phyloP scores from a whole-genome alignment of 78 protist species.

The Tieghemostelium lacteum region DNA sequence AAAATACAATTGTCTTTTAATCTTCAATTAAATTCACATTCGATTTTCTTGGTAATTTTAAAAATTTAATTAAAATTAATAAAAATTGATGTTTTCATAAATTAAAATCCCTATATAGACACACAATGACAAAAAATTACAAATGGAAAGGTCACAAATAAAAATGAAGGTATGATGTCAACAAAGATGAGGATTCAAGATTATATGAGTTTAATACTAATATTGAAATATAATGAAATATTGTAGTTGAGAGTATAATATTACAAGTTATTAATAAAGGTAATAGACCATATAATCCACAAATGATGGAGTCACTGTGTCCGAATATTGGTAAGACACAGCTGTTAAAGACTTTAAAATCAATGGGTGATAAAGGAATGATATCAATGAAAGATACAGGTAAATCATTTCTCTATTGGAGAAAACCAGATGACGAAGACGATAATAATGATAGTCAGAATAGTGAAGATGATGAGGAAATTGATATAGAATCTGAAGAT shows the following conservation, averaged over 20 bases:
- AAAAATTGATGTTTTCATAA: too few species aligned
- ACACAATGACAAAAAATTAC: too few species aligned
- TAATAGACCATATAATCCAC: conserved; percentile 51
- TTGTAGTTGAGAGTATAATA: conserved; percentile 13
- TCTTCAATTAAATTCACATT: too few species aligned
- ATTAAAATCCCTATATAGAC: too few species aligned
- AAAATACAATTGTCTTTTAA: too few species aligned
- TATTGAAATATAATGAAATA: too few species aligned
- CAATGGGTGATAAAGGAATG: conserved; percentile 27
- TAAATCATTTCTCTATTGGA: conserved; percentile 49
- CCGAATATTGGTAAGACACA: conserved; percentile 43
- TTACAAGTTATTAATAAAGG: conserved; percentile 7
- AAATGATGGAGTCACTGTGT: conserved; percentile 22
- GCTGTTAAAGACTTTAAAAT: conserved; percentile 21
- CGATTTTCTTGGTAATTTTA: too few species aligned
- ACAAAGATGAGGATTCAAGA: too few species aligned
- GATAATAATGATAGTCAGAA: conserved; percentile 36
- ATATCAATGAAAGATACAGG: conserved; percentile 27
- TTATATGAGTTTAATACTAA: too few species aligned
- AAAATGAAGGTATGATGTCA: too few species aligned
- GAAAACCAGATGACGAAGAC: not conserved
- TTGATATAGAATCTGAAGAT: not conserved
- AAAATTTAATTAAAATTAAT: too few species aligned
- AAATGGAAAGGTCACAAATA: too few species aligned
- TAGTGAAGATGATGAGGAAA: not conserved